Conservation (phyloP, 2,329 filamentous ascomycete genomes). For the Fusarium hainanense region DNA sequence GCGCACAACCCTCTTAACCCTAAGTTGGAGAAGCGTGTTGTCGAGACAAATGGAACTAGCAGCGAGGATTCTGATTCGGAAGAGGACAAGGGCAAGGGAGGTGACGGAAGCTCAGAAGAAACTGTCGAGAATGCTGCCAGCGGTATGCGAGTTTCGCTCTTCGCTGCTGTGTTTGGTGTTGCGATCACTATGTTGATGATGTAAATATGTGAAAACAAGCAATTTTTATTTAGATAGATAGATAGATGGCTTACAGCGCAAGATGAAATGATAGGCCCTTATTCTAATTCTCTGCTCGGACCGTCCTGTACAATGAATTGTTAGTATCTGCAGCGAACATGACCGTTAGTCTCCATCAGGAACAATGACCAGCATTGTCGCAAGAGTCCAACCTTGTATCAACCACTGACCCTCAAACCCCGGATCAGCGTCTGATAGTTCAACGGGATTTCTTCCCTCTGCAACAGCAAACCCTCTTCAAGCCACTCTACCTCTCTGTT, state of each 20-base stretch:
- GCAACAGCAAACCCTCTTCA: slow-evolving; percentile 22
- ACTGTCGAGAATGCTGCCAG: slow-evolving; percentile 15
- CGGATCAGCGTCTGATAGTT: slow-evolving; percentile 11
- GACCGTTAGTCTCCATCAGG: not conserved
- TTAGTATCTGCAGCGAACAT: not conserved
- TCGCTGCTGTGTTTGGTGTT: slow-evolving; percentile 24
- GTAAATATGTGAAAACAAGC: slow-evolving; percentile 26
- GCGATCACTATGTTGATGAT: slow-evolving; percentile 30
- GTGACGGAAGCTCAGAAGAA: slow-evolving; percentile 5
- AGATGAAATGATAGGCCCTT: slow-evolving; percentile 2
- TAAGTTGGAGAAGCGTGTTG: slow-evolving; percentile 58
- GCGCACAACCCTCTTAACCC: slow-evolving; percentile 61
- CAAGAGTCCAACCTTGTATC: not conserved
- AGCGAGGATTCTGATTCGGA: slow-evolving; percentile 19
- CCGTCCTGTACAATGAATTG: not conserved
- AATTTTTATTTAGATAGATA: not conserved
- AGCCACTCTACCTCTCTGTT: slow-evolving; percentile 26
- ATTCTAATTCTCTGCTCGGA: not conserved
- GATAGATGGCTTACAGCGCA: slow-evolving; percentile 11
- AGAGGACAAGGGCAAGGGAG: slow-evolving; percentile 19
- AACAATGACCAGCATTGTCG: not conserved
- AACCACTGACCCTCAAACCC: not conserved
- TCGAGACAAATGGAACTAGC: slow-evolving; percentile 30
- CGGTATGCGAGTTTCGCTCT: slow-evolving; percentile 11
- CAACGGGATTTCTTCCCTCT: slow-evolving; percentile 21